A percentile compares a stretch with the other conserved stretches of the same genome.
phyloP scores from a whole-genome alignment of 2,329 filamentous ascomycete species.

The Cladosporium phlei region DNA sequence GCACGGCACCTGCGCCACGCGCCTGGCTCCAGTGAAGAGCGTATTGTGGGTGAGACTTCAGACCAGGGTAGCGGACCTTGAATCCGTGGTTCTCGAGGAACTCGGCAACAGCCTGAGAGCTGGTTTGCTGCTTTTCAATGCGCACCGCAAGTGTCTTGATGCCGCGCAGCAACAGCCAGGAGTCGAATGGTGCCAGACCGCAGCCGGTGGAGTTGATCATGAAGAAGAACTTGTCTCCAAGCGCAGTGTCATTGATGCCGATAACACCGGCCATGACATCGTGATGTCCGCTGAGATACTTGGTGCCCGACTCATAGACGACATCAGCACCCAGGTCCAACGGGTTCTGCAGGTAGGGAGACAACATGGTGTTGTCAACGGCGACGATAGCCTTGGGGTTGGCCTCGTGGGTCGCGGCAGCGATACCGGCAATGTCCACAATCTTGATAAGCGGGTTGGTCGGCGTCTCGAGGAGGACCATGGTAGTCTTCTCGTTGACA shows the following conservation, averaged over 20 bases:
- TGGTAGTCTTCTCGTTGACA: slow-evolving; percentile 75
- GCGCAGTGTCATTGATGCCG: slow-evolving; percentile 73
- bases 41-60: slow-evolving; percentile 94
- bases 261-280: slow-evolving; percentile 98
- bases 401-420: slow-evolving; percentile 67
- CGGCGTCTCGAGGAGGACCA: slow-evolving; percentile 93
- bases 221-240: slow-evolving; percentile 91
- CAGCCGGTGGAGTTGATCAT: slow-evolving; percentile 96
- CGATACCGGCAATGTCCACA: slow-evolving; percentile 80
- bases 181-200: slow-evolving; percentile 89
- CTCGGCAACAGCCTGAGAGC: slow-evolving; percentile 83
- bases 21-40: slow-evolving; percentile 95
- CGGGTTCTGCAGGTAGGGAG: slow-evolving; percentile 87
- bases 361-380: slow-evolving; percentile 99
- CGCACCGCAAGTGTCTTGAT: slow-evolving; percentile 95
- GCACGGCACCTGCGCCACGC: slow-evolving; percentile 84
- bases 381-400: slow-evolving; percentile 78
- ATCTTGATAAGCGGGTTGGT: slow-evolving; percentile 99
- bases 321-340: slow-evolving; percentile 92
- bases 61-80: slow-evolving; percentile 87
- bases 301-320: slow-evolving; percentile 95
- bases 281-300: slow-evolving; percentile 96
- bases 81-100: slow-evolving; percentile 91
- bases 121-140: slow-evolving; percentile 97
- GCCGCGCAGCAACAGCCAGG: slow-evolving; percentile 89